Conservation (phyloP, 2,329 filamentous ascomycete genomes). For the Neopestalotiopsis sp. region DNA sequence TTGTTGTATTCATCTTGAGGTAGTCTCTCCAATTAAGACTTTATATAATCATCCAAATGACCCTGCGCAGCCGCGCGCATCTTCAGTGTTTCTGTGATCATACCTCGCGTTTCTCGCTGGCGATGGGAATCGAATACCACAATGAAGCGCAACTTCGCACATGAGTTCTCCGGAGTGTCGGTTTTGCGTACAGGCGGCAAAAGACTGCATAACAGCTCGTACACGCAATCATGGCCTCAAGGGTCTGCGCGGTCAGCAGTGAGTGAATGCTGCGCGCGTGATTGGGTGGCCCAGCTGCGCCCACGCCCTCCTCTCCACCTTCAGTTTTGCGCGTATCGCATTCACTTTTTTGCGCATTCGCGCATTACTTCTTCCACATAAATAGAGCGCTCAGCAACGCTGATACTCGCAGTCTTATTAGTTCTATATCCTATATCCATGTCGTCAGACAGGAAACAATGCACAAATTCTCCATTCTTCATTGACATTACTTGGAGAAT, state of each 20-base stretch:
- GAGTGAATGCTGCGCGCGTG: slow-evolving; percentile 19
- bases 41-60: background rate
- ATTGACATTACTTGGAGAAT: too few relatives aligned
- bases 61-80: background rate
- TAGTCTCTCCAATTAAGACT: background rate
- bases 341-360: slow-evolving; percentile 8
- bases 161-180: background rate
- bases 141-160: slow-evolving; percentile 8
- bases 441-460: too few relatives aligned
- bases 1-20: background rate
- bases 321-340: slow-evolving; percentile 11
- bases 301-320: background rate
- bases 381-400: background rate
- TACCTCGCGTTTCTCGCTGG: background rate
- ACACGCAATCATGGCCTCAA: background rate
- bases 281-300: slow-evolving; percentile 15
- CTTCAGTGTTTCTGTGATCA: too few relatives aligned
- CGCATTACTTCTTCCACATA: slow-evolving; percentile 5
- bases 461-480: too few relatives aligned
- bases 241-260: slow-evolving; percentile 18
- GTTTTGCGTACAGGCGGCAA: background rate
- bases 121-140: background rate
- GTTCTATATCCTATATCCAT: too few relatives aligned
- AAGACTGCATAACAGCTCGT: background rate
- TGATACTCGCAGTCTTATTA: too few relatives aligned